Base-by-base conservation (phyloP, 2,329 filamentous ascomycete species). In the Aspergillus alliaceus region DNA sequence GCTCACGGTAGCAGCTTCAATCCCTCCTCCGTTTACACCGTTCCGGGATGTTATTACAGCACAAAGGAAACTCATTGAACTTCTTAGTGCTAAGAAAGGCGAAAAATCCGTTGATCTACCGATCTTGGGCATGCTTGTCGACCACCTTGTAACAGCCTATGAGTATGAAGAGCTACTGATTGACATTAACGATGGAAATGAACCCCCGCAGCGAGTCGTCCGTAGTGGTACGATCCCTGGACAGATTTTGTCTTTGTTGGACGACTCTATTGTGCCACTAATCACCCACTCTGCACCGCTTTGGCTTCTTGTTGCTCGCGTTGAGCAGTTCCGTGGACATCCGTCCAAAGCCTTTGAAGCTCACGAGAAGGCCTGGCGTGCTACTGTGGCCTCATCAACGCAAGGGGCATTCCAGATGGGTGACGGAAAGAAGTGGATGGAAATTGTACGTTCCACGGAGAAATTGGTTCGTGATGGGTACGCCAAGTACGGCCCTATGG, bases 331-430 rank as follows among this genome's bases (percentile, higher is more conserved):
- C 86, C 84, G 86, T 7, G 77, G 84, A 2, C 88, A 90, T 53
- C 90, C 88, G 1, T 76, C 79, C 0, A 87, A 86, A 1, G 90
- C 93, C 4, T 80, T 98, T 1, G 89, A 92, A 6, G 91, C 90
- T 1, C 86, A 93, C 29, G 95, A 98, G 76, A 93, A 93, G 70
- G 91, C 89, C 0, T 99, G 93, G 93, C 84, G 95, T 2, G 86
- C 89, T 0, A 81, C 51, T 76, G 84, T 64, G 79, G 85, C 27
- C 69, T 78, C 57, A 57, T 77, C 64, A 70, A 78, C 57, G 64
- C 79, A 62, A 67, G 82, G 70, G 25, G 73, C 73, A 24, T 77
- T 73, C 69, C 75, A 72, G 70, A 76, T 69, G 79, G 86, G 84
- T 74, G 79, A 84, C 27, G 84, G 84, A 62, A 80, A 80, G 42